Evolutionary conservation across 2,329 filamentous ascomycete genomes (phyloP), one percentile per base, ranked within the genome.

Genomic region (Aureobasidium lini): DNA sequence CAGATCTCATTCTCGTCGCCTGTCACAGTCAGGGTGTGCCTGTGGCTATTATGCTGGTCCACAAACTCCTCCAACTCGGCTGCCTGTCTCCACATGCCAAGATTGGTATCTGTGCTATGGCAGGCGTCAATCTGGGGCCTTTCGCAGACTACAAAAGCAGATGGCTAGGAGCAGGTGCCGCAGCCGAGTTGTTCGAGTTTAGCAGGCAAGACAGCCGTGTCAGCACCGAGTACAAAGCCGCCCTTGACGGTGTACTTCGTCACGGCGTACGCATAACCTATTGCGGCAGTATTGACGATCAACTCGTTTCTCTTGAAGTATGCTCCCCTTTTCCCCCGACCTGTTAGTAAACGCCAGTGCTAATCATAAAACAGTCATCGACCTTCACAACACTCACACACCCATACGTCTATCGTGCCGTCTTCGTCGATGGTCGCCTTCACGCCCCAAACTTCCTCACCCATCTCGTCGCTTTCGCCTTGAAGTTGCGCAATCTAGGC

Each of bases 11-110:
- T 43, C 74, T 99, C 40, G 77, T 99, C n/a, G 90, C 90, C 2
- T 96, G 91, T 62, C 94, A 99, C 72, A 95, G 90, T 2, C 94
- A 99, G 72, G 94, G 94, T 23, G 94, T 97, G 0, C 94, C 94
- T 0, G 94, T 99, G 0, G 87, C 89, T 6, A 82, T 96, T 61
- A 96, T 96, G 85, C 79, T 99, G 3, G 80, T 97, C 5, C 90
- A 92, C 5, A 96, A 96, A 72, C 79, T 99, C 43, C 92, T 99
- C 57, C 88, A 94, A 57, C 85, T 96, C 61, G 92, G 92, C 1
- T 89, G 94, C 64, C 82, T 97, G 32, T 86, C 84, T 13, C 82
- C 83, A 42, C 60, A 69, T 13, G 82, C 88, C 6, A 86, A 85
- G 56, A 86, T 99, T 47, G 92, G 93, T 2, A 82, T 99, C 10